Evolutionary conservation across 495 filamentous ascomycete species (phyloP), one percentile per base, ranked within the genome.

Genomic region (Penicillium arizonense): DNA sequence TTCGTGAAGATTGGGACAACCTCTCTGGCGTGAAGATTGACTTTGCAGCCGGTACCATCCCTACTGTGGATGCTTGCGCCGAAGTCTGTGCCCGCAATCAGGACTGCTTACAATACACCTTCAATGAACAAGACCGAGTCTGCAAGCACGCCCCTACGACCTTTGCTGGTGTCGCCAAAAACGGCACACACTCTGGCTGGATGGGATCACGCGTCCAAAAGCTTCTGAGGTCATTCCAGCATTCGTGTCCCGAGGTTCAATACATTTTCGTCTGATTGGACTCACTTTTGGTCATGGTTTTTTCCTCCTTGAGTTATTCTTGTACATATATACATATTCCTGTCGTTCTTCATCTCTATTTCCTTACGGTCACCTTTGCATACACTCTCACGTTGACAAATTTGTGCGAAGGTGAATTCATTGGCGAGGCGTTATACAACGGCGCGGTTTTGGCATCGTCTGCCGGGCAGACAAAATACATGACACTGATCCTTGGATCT

Each of bases 101-200:
- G 0, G 67, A 68, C 10, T 78, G 76, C 50, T 53, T 78, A 20
- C 74, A 77, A 39, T 77, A 73, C 30, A 71, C 74, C 0, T 70
- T 71, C 39, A 57, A 65, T 5, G 57, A 65, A 5, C 43, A 57
- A 3, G 55, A 68, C 3, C 21, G 47, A 63, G 62, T 56, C 52
- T 67, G 57, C 52, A 67, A 64, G 24, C 63, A 67, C 21, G 68
- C 68, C 10, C 72, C 74, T 6, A 67, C 58, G 0, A 64, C 62
- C 4, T 43, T 71, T 20, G 52, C 52, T 5, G 66, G 68, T 13
- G 43, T 58, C 14, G 38, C 52, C 20, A 67, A 47, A 12, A 59
- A 58, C 18, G 56, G 59, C 11, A 61, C 57, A 2, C 51, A 55
- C n/a, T 71, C 68, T 10, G 69, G 69, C 11, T 72, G 69, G 69